A percentile compares a stretch with the other conserved stretches of the same genome.
phyloP scores from a whole-genome alignment of 2,329 filamentous ascomycete species.

The Blastomyces parvus region DNA sequence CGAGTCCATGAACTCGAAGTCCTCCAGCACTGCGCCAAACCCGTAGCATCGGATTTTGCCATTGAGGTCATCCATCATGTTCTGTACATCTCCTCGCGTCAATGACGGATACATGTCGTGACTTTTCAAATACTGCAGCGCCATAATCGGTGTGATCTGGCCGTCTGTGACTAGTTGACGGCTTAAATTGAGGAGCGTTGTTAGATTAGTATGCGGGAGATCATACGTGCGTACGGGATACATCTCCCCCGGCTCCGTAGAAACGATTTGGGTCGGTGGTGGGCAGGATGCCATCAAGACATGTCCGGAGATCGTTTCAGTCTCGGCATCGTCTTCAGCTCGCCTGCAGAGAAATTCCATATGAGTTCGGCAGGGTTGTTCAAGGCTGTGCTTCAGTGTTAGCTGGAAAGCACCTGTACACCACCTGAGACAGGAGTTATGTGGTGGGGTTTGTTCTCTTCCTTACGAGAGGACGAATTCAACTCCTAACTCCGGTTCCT shows the following conservation, averaged over 20 bases:
- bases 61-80: constrained; percentile 62
- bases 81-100: constrained; percentile 57
- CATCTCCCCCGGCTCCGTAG: constrained; percentile 43
- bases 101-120: constrained; percentile 62
- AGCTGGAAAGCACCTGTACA: background rate
- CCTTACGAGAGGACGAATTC: constrained; percentile 41
- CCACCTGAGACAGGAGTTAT: background rate
- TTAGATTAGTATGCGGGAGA: constrained; percentile 63
- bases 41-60: constrained; percentile 87
- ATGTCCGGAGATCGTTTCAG: constrained; percentile 66
- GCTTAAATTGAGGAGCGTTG: constrained; percentile 76
- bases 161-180: constrained; percentile 72
- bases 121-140: constrained; percentile 70
- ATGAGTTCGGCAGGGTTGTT: constrained; percentile 89
- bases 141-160: constrained; percentile 84
- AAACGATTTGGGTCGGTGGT: constrained; percentile 54
- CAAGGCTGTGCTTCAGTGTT: constrained; percentile 38
- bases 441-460: background rate
- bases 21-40: constrained; percentile 60
- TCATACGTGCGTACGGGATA: constrained; percentile 70
- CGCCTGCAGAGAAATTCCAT: constrained; percentile 61
- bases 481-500: constrained; percentile 38
- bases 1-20: constrained; percentile 60
- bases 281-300: constrained; percentile 89
- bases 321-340: constrained; percentile 47